Evolutionary conservation across 2,329 filamentous ascomycete genomes (phyloP), one percentile per base, ranked within the genome.

Genomic region (Colletotrichum sp.): DNA sequence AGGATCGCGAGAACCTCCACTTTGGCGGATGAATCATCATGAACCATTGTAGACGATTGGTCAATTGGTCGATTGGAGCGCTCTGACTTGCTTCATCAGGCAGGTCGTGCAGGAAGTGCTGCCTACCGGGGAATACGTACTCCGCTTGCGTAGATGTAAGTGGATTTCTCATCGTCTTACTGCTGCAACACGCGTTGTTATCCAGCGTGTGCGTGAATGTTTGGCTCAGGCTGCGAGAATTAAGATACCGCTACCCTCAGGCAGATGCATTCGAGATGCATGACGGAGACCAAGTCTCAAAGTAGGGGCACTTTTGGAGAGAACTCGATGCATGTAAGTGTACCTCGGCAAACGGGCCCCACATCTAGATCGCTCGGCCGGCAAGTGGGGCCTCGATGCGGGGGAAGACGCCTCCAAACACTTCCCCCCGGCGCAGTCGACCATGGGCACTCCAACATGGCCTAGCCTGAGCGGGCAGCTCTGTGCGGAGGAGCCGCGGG

Each of bases 311-410:
- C 43, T 13, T 52, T 43, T n/a, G 18, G 43, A 48, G 43, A 48
- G 22, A 27, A 30, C 15, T 58, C 22, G 55, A 30, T 28, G 30
- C 10, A 43, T 55, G 58, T 65, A 60, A 28, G 64, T 25, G 32
- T 60, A 65, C 70, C 73, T 75, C 73, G 73, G 73, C 70, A 75
- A 75, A 60, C 48, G 58, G 36, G 36, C 48, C 58, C 74, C 70
- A 74, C 70, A 65, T 18, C 43, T 56, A 55, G 39, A 75, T 66
- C 68, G 61, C 34, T 75, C 58, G 73, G 73, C 58, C 70, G 70
- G 74, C 27, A 76, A 69, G 74, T 76, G 74, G 74, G 39, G 65
- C 68, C 70, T 27, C 64, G 68, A 76, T 76, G 74, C 74, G 74
- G 74, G 74, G 74, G 73, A 70, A 64, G 70, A 60, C 70, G 43